Base-by-base conservation (phyloP, 2,329 filamentous ascomycete species). In the Dactylella cylindrospora region DNA sequence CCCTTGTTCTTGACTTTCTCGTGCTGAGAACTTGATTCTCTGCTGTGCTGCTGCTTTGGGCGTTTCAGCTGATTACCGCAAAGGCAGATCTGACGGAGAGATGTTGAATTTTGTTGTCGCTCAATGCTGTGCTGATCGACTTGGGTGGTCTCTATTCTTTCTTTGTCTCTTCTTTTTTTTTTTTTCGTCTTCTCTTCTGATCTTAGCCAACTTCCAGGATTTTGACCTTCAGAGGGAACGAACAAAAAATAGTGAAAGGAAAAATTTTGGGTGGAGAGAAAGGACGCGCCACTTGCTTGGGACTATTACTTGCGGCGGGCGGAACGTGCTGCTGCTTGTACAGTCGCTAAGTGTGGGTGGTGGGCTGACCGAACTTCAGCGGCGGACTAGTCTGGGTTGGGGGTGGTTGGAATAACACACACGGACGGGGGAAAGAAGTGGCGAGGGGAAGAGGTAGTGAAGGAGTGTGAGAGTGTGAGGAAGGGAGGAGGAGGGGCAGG, bases 291-390 rank as follows among this genome's bases (percentile, higher is more conserved):
- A 54, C 57, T 29, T 36, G 36, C 3, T 39, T 47, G 33, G 32
- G 20, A 55, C 51, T 40, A 40, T 53, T 35, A 31, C 20, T 52
- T 44, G 50, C 32, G 39, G 50, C 22, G 22, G 50, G 50, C 29
- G 40, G 39, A 19, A 31, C 38, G 20, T 39, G 45, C 31, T 49
- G 32, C 45, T 33, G 47, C 17, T 13, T 28, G 39, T 54, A 54
- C 39, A 39, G 50, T 54, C 50, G 50, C 50, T 54, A 17, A 32
- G 44, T 31, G 39, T 33, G 40, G 13, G 46, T 39, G 39, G 22
- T 38, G 57, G 57, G 51, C 57, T 54, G 57, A 54, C 57, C 57
- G 57, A 62, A 44, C 57, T 62, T 53, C 57, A 62, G 49, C 54
- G 46, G 57, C 57, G 26, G 36, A 13, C 5, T n/a, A 40, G 19